These are phyloP conservation scores for Ehretia macrophylla DNA, from an alignment of 257 asterid species.

Conservation along the genomic window DNA sequence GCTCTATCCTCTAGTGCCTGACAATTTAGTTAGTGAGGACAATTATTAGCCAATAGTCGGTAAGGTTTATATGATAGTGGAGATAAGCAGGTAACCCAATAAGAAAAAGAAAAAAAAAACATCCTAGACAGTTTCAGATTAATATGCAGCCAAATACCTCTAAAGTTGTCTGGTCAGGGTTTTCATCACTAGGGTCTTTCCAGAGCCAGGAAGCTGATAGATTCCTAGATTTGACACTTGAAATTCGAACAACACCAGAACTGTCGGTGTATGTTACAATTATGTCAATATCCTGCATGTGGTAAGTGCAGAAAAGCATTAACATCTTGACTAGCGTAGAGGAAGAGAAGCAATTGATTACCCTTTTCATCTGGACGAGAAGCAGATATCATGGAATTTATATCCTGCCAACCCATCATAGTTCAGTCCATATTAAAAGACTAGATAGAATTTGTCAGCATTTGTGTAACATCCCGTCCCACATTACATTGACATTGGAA, in stretches of 20 bases:
- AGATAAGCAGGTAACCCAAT: constrained; percentile 17
- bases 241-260: constrained; percentile 66
- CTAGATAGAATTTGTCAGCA: neutral
- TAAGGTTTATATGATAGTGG: neutral
- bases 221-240: constrained; percentile 60
- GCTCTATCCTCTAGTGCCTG: constrained; percentile 41
- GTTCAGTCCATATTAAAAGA: neutral
- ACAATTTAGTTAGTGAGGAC: constrained; percentile 9
- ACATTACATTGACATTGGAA: no score
- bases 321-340: constrained; percentile 1
- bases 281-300: constrained; percentile 79
- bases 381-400: neutral
- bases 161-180: constrained; percentile 34
- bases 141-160: constrained; percentile 26
- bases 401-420: neutral
- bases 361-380: constrained; percentile 2
- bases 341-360: constrained; percentile 3
- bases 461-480: no score
- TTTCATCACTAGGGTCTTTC: constrained; percentile 57
- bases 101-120: constrained; percentile 2
- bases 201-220: constrained; percentile 91
- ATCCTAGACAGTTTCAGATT: neutral
- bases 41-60: neutral
- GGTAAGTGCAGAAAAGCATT: constrained; percentile 13
- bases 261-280: constrained; percentile 72